phyloP scores from a whole-genome alignment of 148 eudicot genomes.

The Heliamphora exappendiculata region DNA sequence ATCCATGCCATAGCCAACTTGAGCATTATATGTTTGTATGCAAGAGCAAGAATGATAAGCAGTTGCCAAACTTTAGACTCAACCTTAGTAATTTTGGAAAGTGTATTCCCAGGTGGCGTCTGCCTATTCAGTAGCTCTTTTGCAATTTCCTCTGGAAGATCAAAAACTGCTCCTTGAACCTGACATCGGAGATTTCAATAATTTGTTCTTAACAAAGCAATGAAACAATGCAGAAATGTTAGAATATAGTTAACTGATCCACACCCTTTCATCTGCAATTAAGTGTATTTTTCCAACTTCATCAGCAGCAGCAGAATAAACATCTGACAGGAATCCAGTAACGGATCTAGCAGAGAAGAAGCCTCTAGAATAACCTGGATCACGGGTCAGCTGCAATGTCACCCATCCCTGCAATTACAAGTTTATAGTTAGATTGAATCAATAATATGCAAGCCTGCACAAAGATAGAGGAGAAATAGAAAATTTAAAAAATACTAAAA shows the following conservation, averaged over 20 bases:
- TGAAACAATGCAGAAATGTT: slow-evolving; percentile 4
- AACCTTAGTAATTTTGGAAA: slow-evolving; percentile 78
- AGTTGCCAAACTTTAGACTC: neutral
- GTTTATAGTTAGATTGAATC: slow-evolving; percentile 3
- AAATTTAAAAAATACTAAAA: neutral
- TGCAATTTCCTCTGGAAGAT: slow-evolving; percentile 94
- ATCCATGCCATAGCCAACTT: neutral
- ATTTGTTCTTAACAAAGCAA: neutral
- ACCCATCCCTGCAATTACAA: slow-evolving; percentile 69
- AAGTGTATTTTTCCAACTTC: slow-evolving; percentile 84
- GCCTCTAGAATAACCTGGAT: slow-evolving; percentile 51
- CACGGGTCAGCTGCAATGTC: slow-evolving; percentile 84
- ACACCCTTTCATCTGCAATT: slow-evolving; percentile 78
- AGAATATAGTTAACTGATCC: neutral
- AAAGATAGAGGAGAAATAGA: neutral
- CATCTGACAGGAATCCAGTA: slow-evolving; percentile 80
- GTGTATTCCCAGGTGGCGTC: slow-evolving; percentile 78
- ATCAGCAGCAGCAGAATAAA: slow-evolving; percentile 83
- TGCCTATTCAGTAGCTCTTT: slow-evolving; percentile 64
- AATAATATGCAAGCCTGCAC: neutral
- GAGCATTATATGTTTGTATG: neutral
- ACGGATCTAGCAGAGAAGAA: slow-evolving; percentile 84
- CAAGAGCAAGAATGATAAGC: neutral
- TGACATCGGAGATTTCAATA: slow-evolving; percentile 20
- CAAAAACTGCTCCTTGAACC: slow-evolving; percentile 95